These are phyloP conservation scores for Symmetrospora coprosmae DNA, from an alignment of 768 basidiomycete species.

Conservation along the genomic window DNA sequence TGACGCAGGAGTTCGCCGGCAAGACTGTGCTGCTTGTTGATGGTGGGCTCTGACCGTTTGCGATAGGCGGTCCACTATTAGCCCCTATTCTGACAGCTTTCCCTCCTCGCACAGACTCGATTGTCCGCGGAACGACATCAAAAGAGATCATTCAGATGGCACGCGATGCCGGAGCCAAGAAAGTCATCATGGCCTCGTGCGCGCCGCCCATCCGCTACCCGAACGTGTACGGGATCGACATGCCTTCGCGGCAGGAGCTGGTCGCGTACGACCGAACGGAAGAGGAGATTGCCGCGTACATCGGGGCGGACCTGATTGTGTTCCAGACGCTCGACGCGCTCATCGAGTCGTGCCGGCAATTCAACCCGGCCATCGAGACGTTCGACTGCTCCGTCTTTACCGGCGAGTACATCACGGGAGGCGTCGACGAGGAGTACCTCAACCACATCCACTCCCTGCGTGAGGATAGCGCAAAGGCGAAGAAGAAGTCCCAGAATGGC, in stretches of 20 bases:
- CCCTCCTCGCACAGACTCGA: conserved; percentile 55
- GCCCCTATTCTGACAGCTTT: not conserved
- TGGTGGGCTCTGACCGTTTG: conserved; percentile 44
- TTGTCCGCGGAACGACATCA: conserved; percentile 94
- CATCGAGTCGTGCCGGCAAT: conserved; percentile 62
- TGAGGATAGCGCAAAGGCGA: conserved; percentile 63
- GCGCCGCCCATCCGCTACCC: conserved; percentile 90
- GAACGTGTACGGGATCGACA: conserved; percentile 98
- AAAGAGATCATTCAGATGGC: conserved; percentile 99
- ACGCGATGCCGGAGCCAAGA: conserved; percentile 92
- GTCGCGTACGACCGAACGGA: conserved; percentile 67
- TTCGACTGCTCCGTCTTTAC: conserved; percentile 99
- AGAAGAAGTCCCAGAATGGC: conserved; percentile 30
- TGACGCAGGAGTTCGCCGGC: conserved; percentile 85
- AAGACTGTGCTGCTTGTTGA: conserved; percentile 94
- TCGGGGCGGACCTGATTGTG: conserved; percentile 89
- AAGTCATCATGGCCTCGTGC: conserved; percentile 89
- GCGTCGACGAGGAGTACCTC: conserved; percentile 71
- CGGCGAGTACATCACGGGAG: conserved; percentile 90
- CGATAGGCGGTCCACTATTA: not conserved
- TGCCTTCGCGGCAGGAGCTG: conserved; percentile 88
- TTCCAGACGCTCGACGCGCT: conserved; percentile 87
- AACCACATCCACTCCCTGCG: conserved; percentile 57
- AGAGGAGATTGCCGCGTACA: conserved; percentile 57
- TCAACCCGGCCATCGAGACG: conserved; percentile 54